Evolutionary conservation across 2,329 filamentous ascomycete species (phyloP).

Genomic region (Fusarium annulatum): DNA sequence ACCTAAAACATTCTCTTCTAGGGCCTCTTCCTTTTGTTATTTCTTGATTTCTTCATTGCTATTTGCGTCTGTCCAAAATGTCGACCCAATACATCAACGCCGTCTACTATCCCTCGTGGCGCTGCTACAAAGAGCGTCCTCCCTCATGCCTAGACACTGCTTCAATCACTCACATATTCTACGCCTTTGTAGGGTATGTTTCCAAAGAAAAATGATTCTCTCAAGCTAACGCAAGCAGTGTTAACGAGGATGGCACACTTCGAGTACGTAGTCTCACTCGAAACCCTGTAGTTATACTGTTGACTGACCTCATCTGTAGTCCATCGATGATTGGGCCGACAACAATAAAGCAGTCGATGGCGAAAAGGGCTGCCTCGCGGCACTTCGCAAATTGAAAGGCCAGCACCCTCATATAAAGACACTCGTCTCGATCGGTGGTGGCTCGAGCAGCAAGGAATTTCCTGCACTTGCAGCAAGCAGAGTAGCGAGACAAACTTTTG

Average conservation of each 20-base stretch:
- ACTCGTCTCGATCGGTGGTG: slow-evolving; percentile 74
- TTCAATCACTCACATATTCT: slow-evolving; percentile 72
- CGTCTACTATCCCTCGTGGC: slow-evolving; percentile 75
- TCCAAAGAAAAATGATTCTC: neutral
- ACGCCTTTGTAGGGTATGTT: slow-evolving; percentile 67
- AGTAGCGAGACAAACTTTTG: slow-evolving; percentile 63
- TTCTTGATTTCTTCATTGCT: neutral
- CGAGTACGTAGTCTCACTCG: slow-evolving; percentile 51
- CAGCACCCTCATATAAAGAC: slow-evolving; percentile 67
- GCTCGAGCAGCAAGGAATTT: slow-evolving; percentile 70
- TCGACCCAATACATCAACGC: slow-evolving; percentile 48
- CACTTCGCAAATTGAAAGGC: slow-evolving; percentile 68
- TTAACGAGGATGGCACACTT: slow-evolving; percentile 49
- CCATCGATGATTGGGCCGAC: slow-evolving; percentile 73
- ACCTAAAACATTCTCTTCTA: neutral
- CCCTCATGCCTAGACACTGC: slow-evolving; percentile 67
- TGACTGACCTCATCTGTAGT: slow-evolving; percentile 35
- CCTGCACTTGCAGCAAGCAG: slow-evolving; percentile 64
- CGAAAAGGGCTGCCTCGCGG: slow-evolving; percentile 67
- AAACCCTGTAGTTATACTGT: neutral
- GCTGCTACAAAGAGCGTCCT: slow-evolving; percentile 69
- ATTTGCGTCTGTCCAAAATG: slow-evolving; percentile 6
- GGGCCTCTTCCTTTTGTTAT: neutral
- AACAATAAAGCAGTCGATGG: slow-evolving; percentile 69
- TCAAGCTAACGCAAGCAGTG: slow-evolving; percentile 43